Evolutionary conservation across 352 stramenopile species (phyloP), one percentile per base, ranked within the genome.

Genomic region (Phytophthora pini): DNA sequence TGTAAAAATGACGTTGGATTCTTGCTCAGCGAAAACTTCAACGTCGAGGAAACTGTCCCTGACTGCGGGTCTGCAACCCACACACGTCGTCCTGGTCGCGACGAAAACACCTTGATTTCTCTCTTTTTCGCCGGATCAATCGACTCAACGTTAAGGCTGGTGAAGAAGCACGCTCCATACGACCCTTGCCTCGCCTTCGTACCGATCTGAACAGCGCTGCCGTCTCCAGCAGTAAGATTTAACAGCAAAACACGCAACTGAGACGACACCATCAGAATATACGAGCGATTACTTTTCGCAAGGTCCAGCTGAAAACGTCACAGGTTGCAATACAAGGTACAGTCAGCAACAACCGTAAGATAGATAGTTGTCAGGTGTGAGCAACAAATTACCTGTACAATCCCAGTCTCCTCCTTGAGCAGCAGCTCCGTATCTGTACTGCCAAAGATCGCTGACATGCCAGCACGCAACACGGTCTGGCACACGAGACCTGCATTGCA

Each of bases 101-200:
- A 79, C 8, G 87, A 95, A 67, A 94, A 94, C 17, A 96, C 88
- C 64, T 81, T 87, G 10, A 71, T 78, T 54, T 94, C 80, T 10
- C 74, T 82, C 52, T 78, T 82, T 63, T 78, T 87, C 22, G 79
- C 67, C 9, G 79, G 78, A 44, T 90, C 80, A 44, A 88, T 88
- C 13, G 80, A 68, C 41, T 88, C 77, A 4, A 77, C 60, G 46
- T 88, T 83, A 11, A 79, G 56, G 51, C 71, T 87, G 0, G 80
- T 87, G 49, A 92, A 92, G 53, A 96, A 94, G 48, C 88, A 96
- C 20, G 83, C 88, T 41, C 88, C 88, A 44, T 87, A 96, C 39
- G 78, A 90, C 51, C 88, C 88, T 68, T 96, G 87, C 0, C 88
- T 77, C 9, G 87, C 70, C 62, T 96, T 96, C 24, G 84, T 92